Base-by-base conservation (phyloP, 306 rosid genomes). In the Vigna mungo region DNA sequence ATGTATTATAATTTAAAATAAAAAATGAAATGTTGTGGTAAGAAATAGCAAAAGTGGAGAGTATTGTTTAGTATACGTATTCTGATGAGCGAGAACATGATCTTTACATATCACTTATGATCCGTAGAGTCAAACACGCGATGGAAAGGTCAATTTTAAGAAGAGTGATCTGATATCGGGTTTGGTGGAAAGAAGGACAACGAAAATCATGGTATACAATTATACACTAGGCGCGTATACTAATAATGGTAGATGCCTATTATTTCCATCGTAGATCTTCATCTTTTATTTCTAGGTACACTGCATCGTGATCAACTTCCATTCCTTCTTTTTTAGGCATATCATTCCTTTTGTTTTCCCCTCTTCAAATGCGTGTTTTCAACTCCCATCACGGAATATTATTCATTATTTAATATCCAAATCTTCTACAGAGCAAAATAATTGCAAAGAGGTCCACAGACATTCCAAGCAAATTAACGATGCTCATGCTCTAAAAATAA, bases 51-150 rank as follows among this genome's bases (percentile, higher is more conserved):
- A 30, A 30, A 4, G 34, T 30, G 34, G 34, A 30, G 34, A 30
- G 34, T 4, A 2, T 30, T 30, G 34, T 4, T 4, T 34, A 6
- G 7, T 23, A 46, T 44, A 44, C 72, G 54, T 20, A 67, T 67
- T 36, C 14, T 23, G 55, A 67, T 21, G 20, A 13, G 37, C 7
- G 4, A 49, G 36, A 76, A 65, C 80, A 65, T 15, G 56, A 76
- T 76, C 80, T 66, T 53, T 65, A 25, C 80, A 76, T 65, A 76
- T 65, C 80, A 76, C 80, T 9, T 73, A 76, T 49, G 21, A 76
- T 36, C 17, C 27, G 17, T 4, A 21, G 60, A n/a, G 53, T 75
- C 63, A 49, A 51, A 63, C 44, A 76, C 3, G 16, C 18, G 9
- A 15, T 14, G 15, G 73, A 76, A 44, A 37, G 65, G 80, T 65